A percentile compares a stretch with the other conserved stretches of the same genome.
phyloP scores from a whole-genome alignment of 331 rosid genomes.

The Spiraea crenata region DNA sequence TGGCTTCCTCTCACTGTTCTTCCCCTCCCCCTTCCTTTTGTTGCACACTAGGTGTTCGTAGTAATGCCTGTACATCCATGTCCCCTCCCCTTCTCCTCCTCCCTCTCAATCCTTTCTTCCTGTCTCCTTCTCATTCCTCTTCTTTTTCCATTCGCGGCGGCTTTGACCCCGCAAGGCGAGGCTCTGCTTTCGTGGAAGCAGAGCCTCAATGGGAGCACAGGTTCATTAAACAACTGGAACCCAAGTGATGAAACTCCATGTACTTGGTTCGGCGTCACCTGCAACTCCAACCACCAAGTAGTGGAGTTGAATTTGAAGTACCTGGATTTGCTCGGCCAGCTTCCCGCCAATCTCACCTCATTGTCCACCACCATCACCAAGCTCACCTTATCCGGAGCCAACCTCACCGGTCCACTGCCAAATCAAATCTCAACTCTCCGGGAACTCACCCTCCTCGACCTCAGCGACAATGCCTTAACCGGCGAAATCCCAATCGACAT shows the following conservation, averaged over 20 bases:
- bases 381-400: slow-evolving; percentile 61
- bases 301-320: slow-evolving; percentile 59
- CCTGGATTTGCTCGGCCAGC: slow-evolving; percentile 61
- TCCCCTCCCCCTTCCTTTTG: slow-evolving; percentile 51
- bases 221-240: slow-evolving; percentile 54
- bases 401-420: slow-evolving; percentile 85
- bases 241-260: slow-evolving; percentile 68
- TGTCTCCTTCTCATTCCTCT: slow-evolving; percentile 17
- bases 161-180: slow-evolving; percentile 73
- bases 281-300: slow-evolving; percentile 55
- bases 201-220: slow-evolving; percentile 56
- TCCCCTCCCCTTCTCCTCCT: slow-evolving; percentile 46
- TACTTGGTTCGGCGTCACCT: slow-evolving; percentile 78
- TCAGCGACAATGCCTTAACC: slow-evolving; percentile 71
- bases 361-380: slow-evolving; percentile 50
- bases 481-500: slow-evolving; percentile 77
- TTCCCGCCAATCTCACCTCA: slow-evolving; percentile 62
- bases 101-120: slow-evolving; percentile 26
- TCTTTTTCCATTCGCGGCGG: slow-evolving; percentile 26
- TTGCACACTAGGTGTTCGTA: slow-evolving; percentile 35
- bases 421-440: slow-evolving; percentile 46
- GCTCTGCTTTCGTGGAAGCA: slow-evolving; percentile 86
- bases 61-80: slow-evolving; percentile 92
- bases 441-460: slow-evolving; percentile 50
- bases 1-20: slow-evolving; percentile 73